A percentile compares a stretch with the other conserved stretches of the same genome.
phyloP scores from a whole-genome alignment of 768 basidiomycete species.

The Suillus hirtellus region DNA sequence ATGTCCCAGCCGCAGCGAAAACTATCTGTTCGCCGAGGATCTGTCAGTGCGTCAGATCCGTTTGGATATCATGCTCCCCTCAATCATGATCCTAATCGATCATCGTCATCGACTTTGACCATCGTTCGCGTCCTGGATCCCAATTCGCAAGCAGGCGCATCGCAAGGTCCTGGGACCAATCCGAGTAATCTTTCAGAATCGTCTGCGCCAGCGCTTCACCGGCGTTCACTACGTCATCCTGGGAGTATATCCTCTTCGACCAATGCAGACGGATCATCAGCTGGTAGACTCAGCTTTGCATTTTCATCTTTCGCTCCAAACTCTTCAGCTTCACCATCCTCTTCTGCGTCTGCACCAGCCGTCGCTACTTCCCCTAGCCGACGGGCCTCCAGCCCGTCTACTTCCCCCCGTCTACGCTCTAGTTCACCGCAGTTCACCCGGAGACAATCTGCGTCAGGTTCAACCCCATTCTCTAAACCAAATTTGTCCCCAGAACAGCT shows the following conservation, averaged over 20 bases:
- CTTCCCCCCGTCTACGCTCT: conserved; percentile 49
- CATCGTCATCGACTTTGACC: conserved; percentile 64
- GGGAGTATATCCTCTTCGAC: conserved; percentile 32
- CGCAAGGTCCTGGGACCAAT: not conserved
- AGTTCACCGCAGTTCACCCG: conserved; percentile 40
- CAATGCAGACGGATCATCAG: conserved; percentile 20
- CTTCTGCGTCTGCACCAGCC: conserved; percentile 23
- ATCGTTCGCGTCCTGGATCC: conserved; percentile 65
- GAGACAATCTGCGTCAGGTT: conserved; percentile 33
- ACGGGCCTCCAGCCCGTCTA: conserved; percentile 34
- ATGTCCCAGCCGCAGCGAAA: conserved; percentile 28
- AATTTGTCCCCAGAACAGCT: conserved; percentile 73
- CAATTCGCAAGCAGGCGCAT: conserved; percentile 21
- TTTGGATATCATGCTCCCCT: conserved; percentile 54
- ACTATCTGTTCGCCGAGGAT: conserved; percentile 64
- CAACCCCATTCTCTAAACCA: conserved; percentile 42
- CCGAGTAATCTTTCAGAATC: conserved; percentile 26
- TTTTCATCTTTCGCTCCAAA: conserved; percentile 57
- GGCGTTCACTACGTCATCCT: conserved; percentile 33
- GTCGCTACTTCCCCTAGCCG: conserved; percentile 34
- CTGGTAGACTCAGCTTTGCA: conserved; percentile 57
- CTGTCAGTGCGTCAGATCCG: conserved; percentile 68
- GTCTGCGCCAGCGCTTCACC: conserved; percentile 27
- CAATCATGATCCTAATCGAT: conserved; percentile 53
- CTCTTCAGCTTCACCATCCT: conserved; percentile 21